Percentiles rank a stretch among this genome's conserved stretches.
phyloP scores from a whole-genome alignment of 192 early-diverging fungal species.

The Pecoramyces ruminantium region DNA sequence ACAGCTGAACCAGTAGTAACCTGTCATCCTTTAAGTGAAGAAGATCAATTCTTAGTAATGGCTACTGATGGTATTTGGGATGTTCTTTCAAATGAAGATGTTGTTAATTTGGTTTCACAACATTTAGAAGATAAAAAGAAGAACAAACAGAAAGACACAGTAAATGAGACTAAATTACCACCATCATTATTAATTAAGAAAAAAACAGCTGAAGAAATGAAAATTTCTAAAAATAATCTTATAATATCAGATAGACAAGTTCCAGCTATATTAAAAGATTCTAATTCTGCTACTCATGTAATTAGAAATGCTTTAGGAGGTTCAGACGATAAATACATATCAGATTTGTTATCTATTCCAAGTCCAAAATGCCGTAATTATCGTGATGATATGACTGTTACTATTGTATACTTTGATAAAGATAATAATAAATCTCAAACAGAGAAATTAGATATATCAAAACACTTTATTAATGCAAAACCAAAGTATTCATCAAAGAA shows the following conservation, averaged over 20 bases:
- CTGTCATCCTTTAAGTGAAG: no score
- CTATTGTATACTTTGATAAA: constrained; percentile 22
- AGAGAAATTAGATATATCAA: not conserved
- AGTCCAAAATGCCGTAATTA: constrained; percentile 40
- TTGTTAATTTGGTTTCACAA: not conserved
- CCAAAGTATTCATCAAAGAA: not conserved
- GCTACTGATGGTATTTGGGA: constrained; percentile 70
- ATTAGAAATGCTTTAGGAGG: constrained; percentile 48
- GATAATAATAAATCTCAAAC: not conserved
- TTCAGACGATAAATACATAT: constrained; percentile 37
- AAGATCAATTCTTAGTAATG: constrained; percentile 59
- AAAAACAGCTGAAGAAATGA: not conserved
- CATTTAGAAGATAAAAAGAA: not conserved
- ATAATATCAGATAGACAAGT: not conserved
- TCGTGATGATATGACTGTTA: no score
- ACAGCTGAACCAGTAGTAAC: constrained; percentile 55
- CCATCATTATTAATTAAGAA: not conserved
- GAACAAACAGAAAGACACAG: not conserved
- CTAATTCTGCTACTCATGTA: constrained; percentile 55
- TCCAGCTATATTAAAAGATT: constrained; percentile 9
- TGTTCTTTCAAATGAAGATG: no score
- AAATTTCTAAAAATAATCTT: not conserved
- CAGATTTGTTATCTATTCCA: constrained; percentile 42
- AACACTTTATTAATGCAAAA: not conserved
- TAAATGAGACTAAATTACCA: not conserved